phyloP scores from a whole-genome alignment of 768 basidiomycete species.

The Suillus sp. region DNA sequence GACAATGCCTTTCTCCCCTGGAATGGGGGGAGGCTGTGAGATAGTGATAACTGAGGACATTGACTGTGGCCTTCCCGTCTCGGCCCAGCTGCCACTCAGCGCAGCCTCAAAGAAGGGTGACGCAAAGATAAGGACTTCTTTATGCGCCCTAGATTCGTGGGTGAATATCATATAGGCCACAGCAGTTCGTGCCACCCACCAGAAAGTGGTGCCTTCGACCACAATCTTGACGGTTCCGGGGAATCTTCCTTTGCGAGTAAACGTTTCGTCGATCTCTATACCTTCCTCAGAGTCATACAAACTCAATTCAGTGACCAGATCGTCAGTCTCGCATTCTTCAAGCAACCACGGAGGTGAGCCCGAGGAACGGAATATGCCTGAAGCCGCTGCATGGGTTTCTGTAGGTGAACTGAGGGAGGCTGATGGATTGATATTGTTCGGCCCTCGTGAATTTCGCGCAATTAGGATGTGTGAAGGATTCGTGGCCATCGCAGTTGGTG shows the following conservation, averaged over 20 bases:
- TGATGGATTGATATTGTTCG: slow-evolving; percentile 73
- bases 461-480: slow-evolving; percentile 90
- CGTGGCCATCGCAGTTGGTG: slow-evolving; percentile 49
- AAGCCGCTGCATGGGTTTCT: slow-evolving; percentile 85
- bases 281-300: slow-evolving; percentile 66
- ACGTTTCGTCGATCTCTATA: slow-evolving; percentile 82
- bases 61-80: slow-evolving; percentile 78
- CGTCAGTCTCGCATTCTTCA: slow-evolving; percentile 73
- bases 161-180: slow-evolving; percentile 10
- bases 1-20: slow-evolving; percentile 46
- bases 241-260: slow-evolving; percentile 63
- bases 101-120: slow-evolving; percentile 96
- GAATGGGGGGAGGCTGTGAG: slow-evolving; percentile 67
- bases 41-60: slow-evolving; percentile 86
- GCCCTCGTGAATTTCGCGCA: slow-evolving; percentile 79
- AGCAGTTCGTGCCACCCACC: slow-evolving; percentile 52
- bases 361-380: slow-evolving; percentile 81
- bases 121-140: slow-evolving; percentile 87
- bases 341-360: slow-evolving; percentile 80
- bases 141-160: slow-evolving; percentile 69
- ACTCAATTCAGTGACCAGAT: slow-evolving; percentile 68
- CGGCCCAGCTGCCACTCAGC: slow-evolving; percentile 89
- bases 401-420: slow-evolving; percentile 83
- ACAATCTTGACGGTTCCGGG: slow-evolving; percentile 91
- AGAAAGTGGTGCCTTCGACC: slow-evolving; percentile 88